Conservation (phyloP, 1,284 basidiomycete genomes). For the Cryptococcus sp. region DNA sequence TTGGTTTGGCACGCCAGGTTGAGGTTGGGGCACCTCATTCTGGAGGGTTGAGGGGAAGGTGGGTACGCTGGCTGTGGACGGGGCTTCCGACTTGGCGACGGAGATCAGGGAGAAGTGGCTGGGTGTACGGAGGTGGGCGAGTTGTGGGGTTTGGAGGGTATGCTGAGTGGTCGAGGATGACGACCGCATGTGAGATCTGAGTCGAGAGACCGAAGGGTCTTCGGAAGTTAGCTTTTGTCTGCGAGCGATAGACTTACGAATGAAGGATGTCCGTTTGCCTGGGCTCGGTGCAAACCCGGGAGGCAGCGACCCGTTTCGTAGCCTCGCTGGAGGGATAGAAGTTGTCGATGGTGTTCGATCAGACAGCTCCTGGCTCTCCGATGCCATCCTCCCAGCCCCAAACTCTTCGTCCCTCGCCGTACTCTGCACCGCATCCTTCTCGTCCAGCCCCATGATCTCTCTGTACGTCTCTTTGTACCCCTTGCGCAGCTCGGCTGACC, state of each 20-base stretch:
- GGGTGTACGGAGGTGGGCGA: constrained; percentile 25
- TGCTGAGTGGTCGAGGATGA: constrained; percentile 63
- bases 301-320: constrained; percentile 6
- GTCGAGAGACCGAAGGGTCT: constrained; percentile 75
- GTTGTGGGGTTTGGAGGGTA: constrained; percentile 16
- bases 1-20: neutral
- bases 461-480: constrained; percentile 20
- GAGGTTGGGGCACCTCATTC: neutral
- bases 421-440: constrained; percentile 2
- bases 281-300: constrained; percentile 10
- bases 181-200: constrained; percentile 59
- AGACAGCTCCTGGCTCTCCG: constrained; percentile 47
- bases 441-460: constrained; percentile 22
- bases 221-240: constrained; percentile 54
- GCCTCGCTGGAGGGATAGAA: constrained; percentile 26
- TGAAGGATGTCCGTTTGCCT: constrained; percentile 18
- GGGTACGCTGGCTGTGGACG: constrained; percentile 23
- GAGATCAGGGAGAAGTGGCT: constrained; percentile 45
- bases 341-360: constrained; percentile 54
- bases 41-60: constrained; percentile 1
- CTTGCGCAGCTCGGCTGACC: neutral
- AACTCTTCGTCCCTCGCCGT: constrained; percentile 36
- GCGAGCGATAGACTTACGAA: constrained; percentile 31
- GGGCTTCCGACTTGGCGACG: constrained; percentile 36
- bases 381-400: constrained; percentile 33